These are phyloP conservation scores for Phyllosticta citrichinensis DNA, from an alignment of 2,329 filamentous ascomycete species.

Conservation along the genomic window DNA sequence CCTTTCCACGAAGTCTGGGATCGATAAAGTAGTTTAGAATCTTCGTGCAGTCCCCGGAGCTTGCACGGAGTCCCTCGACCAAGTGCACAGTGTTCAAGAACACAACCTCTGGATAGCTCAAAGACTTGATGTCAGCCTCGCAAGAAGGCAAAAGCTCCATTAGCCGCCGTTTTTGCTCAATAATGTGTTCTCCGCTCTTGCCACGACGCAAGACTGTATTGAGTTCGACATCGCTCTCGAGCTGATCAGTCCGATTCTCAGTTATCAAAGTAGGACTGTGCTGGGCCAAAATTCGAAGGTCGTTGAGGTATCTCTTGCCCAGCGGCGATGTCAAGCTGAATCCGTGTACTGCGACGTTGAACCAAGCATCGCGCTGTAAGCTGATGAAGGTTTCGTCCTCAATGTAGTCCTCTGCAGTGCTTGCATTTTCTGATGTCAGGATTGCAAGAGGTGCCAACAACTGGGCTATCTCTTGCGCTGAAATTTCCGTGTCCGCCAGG, in stretches of 20 bases:
- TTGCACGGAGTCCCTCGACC: constrained; percentile 78
- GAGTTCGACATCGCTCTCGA: constrained; percentile 93
- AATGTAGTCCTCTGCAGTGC: constrained; percentile 50
- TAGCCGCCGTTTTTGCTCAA: constrained; percentile 72
- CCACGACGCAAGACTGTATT: constrained; percentile 87
- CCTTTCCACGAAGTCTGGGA: constrained; percentile 59
- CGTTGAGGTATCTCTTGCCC: constrained; percentile 61
- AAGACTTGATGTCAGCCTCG: constrained; percentile 64
- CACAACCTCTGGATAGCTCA: constrained; percentile 84
- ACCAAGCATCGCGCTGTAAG: constrained; percentile 86
- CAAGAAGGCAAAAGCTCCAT: constrained; percentile 63
- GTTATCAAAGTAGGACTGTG: constrained; percentile 81
- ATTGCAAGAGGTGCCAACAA: constrained; percentile 79
- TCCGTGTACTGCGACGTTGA: constrained; percentile 92
- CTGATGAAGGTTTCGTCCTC: constrained; percentile 45
- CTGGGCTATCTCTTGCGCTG: constrained; percentile 78
- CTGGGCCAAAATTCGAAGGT: constrained; percentile 74
- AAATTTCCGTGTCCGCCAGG: constrained; percentile 69
- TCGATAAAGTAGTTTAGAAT: constrained; percentile 91
- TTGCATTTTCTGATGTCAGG: constrained; percentile 52
- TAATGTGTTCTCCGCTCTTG: constrained; percentile 66
- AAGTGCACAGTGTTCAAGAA: constrained; percentile 87
- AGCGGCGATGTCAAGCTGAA: constrained; percentile 67
- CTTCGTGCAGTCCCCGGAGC: constrained; percentile 81
- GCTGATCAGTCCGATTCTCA: constrained; percentile 77